Evolutionary conservation across 2,329 filamentous ascomycete species (phyloP).

Genomic region (Stromatinia cepivora): DNA sequence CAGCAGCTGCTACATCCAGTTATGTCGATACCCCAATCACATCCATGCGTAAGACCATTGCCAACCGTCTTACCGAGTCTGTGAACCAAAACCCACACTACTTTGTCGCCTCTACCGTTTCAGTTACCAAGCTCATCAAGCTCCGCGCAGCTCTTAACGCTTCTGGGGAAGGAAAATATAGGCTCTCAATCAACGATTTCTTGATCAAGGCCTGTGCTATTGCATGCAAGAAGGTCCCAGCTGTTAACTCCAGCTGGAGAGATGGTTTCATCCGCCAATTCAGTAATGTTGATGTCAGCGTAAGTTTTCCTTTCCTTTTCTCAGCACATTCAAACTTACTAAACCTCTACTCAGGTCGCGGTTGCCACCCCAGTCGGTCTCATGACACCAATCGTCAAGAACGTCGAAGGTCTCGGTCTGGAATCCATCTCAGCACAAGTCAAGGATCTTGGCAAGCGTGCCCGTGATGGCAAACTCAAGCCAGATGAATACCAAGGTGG

Average conservation of each 20-base stretch:
- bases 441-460: slow-evolving; percentile 96
- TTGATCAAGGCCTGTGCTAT: slow-evolving; percentile 92
- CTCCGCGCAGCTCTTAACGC: slow-evolving; percentile 91
- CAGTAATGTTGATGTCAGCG: slow-evolving; percentile 90
- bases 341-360: slow-evolving; percentile 35
- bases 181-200: slow-evolving; percentile 99
- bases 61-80: slow-evolving; percentile 84
- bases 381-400: slow-evolving; percentile 96
- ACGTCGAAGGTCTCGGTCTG: slow-evolving; percentile 82
- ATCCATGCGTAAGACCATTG: slow-evolving; percentile 98
- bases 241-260: slow-evolving; percentile 95
- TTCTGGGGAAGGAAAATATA: slow-evolving; percentile 88
- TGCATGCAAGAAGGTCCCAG: slow-evolving; percentile 89
- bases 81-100: slow-evolving; percentile 95
- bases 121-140: slow-evolving; percentile 93
- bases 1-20: slow-evolving; percentile 61
- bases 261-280: slow-evolving; percentile 89
- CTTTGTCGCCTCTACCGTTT: slow-evolving; percentile 89
- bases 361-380: slow-evolving; percentile 82
- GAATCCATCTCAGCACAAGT: slow-evolving; percentile 83
- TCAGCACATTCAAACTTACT: slow-evolving; percentile 9
- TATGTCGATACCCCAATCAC: slow-evolving; percentile 84
- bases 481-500: slow-evolving; percentile 99
- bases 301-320: slow-evolving; percentile 55
- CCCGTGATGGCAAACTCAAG: slow-evolving; percentile 96